Conservation (phyloP, 2,329 filamentous ascomycete species). For the Colletotrichum australisinense region DNA sequence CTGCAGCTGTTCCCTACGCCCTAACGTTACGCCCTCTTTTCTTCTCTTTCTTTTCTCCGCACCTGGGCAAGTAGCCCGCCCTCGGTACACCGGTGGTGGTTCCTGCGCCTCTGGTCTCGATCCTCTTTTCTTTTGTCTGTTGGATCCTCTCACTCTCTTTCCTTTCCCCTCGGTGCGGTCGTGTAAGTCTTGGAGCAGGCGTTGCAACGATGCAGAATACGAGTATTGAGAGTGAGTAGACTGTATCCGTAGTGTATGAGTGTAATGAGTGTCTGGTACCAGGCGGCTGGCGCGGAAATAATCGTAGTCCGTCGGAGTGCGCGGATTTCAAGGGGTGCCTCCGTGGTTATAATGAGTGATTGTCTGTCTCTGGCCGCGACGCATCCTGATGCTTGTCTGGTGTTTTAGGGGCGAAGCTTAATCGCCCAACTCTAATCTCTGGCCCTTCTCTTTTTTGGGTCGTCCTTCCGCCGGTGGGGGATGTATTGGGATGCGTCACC, state of each 20-base stretch:
- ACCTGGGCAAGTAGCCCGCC: background rate
- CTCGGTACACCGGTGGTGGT: background rate
- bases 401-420: conserved; percentile 32
- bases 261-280: background rate
- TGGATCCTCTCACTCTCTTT: background rate
- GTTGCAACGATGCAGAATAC: background rate
- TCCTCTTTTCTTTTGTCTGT: background rate
- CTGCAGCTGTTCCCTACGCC: no score
- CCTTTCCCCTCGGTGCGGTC: background rate
- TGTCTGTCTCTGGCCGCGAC: background rate
- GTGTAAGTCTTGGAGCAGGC: background rate
- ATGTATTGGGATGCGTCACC: background rate
- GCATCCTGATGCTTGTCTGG: conserved; percentile 24
- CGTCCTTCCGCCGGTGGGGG: background rate
- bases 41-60: background rate
- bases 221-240: background rate
- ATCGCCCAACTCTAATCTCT: conserved; percentile 20
- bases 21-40: background rate
- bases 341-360: conserved; percentile 21
- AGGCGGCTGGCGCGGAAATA: conserved; percentile 17
- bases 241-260: background rate
- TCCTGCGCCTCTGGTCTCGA: background rate
- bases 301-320: conserved; percentile 20
- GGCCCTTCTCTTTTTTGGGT: background rate
- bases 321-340: background rate